Base-by-base conservation (phyloP, 208 protist genomes). In the Leptomonas pyrrhocoris region DNA sequence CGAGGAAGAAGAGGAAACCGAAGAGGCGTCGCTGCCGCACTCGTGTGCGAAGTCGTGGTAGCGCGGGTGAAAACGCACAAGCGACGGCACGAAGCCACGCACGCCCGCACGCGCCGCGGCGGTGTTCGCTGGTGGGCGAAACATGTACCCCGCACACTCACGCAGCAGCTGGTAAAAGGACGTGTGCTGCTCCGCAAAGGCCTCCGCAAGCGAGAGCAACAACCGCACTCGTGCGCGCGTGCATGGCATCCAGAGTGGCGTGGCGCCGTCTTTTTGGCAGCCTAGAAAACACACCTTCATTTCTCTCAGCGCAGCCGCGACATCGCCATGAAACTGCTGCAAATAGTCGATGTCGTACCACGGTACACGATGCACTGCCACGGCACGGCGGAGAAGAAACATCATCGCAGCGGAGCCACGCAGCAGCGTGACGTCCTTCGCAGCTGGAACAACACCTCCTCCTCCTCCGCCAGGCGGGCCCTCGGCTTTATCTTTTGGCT, bases 361-460 rank as follows among this genome's bases (percentile, higher is more conserved):
- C 28, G 79, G 69, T 16, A 92, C 19, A 31, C 61, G 34, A 46
- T 90, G 63, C 57, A 74, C 61, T 48, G 93, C 87, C 30, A 93
- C 90, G 1, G 84, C 88, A 2, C 76, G 65, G 23, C 77, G 71
- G 30, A 95, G 75, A 34, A 95, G 63, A 54, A 81, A 74, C 49
- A 89, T 86, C 90, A 95, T 95, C 0, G 90, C 90, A 8, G 80
- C 85, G 2, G 90, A 95, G 18, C 90, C 90, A 25, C 90, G 85
- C 15, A 95, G 34, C 30, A 89, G 49, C n/a, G 43, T 59, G 23
- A 51, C 21, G 15, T 34, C 49, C 2, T 49, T 0, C 30, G 56
- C 40, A 7, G 48, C 1, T 1, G 45, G 9, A 36, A 2, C 5
- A 16, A 11, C 21, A 45, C 19, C 19, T 1, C 28, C 28, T 31